phyloP scores from a whole-genome alignment of 2,329 filamentous ascomycete genomes.

The Exophiala lecanii-corni region DNA sequence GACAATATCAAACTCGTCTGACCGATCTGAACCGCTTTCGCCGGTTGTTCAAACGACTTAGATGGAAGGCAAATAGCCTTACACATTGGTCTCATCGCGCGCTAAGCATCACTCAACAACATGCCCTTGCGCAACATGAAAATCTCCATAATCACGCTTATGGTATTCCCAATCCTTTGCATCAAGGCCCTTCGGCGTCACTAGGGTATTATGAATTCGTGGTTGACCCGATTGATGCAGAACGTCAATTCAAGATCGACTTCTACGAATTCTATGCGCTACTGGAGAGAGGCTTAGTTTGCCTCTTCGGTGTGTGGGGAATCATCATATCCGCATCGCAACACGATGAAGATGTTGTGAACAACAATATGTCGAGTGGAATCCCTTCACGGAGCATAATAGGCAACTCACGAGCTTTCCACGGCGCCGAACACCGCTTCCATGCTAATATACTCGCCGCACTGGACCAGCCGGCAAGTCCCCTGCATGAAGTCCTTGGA shows the following conservation, averaged over 20 bases:
- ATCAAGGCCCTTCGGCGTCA: conserved; percentile 9
- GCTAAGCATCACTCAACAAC: conserved; percentile 17
- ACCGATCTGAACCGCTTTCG: conserved; percentile 20
- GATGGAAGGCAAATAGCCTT: conserved; percentile 22
- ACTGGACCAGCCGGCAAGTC: conserved; percentile 53
- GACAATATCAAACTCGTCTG: conserved; percentile 12
- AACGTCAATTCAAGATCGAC: conserved; percentile 71
- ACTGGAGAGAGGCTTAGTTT: conserved; percentile 65
- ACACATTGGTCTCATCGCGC: conserved; percentile 23
- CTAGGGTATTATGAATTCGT: conserved; percentile 15
- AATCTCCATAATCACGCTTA: background rate
- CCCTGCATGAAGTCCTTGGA: conserved; percentile 55
- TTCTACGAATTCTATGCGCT: conserved; percentile 73
- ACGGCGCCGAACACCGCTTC: conserved; percentile 49
- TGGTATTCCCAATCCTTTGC: background rate
- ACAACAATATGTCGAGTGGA: background rate
- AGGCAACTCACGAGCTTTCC: conserved; percentile 24
- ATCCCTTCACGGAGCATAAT: conserved; percentile 14
- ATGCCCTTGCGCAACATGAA: conserved; percentile 2
- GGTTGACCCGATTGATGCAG: conserved; percentile 36
- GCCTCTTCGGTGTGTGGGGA: conserved; percentile 61
- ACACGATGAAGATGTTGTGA: conserved; percentile 19
- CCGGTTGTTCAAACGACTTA: conserved; percentile 18
- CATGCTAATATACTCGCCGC: conserved; percentile 66
- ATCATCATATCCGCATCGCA: conserved; percentile 45